Evolutionary conservation across 176 grass and related monocot genomes (phyloP), one percentile per base, ranked within the genome.

Genomic region (Aegilops longissima): DNA sequence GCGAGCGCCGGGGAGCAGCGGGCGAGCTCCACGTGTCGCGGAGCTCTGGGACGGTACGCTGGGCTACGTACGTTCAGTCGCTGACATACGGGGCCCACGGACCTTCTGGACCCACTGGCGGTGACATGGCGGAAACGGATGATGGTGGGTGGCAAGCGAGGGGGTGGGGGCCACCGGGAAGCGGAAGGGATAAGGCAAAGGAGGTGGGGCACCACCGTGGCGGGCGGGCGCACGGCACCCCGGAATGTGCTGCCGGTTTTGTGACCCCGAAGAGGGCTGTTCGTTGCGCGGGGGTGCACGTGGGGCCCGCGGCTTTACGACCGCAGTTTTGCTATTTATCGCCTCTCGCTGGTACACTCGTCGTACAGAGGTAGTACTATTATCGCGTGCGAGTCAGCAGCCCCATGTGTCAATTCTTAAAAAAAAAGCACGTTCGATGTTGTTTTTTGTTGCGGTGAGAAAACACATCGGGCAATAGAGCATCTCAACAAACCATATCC

Each of bases 171-270:
- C 72, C 82, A 85, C 78, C 35, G 30, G 52, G 71, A 77, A 78
- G 71, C 47, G 54, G 73, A 91, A 51, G 44, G 82, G 90, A 92
- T 92, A 88, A 91, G 82, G 82, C 70, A 91, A 63, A 84, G 85
- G n/a, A 13, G 6, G 39, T 21, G 62, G 62, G 67, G 58, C 11
- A 52, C 70, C 47, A 59, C 56, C 18, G 56, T 20, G 56, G 56
- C 18, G 11, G 79, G 63, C 23, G 79, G 79, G 64, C 25, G 83
- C 70, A 78, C 79, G 63, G 72, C 83, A 81, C 70, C 73, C 71
- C 21, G 68, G 76, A 78, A 76, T 76, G 75, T 71, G 80, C 76
- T 39, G 59, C 85, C 76, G 61, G 76, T 81, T 87, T 76, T 77
- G 86, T 81, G 86, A 77, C 23, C 68, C 77, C 49, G 23, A 0